Percentiles rank a stretch among this genome's conserved stretches.
These are phyloP conservation scores for Zasmidium cellare DNA, from an alignment of 2,329 filamentous ascomycete species.

Conservation along the genomic window DNA sequence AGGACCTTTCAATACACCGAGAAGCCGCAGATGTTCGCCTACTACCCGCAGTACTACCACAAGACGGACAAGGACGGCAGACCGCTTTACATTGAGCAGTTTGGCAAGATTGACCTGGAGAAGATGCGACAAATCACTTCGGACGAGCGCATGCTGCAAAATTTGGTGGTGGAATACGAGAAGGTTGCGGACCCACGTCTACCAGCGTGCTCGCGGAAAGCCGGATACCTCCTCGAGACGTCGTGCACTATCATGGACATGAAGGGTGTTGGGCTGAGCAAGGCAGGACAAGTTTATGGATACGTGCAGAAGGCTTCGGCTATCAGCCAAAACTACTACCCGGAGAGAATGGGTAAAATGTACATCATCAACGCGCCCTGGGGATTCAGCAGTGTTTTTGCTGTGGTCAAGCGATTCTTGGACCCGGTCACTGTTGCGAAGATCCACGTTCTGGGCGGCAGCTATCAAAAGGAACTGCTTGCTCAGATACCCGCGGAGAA, in stretches of 20 bases:
- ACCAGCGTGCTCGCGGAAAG: conserved; percentile 91
- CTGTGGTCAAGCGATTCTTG: conserved; percentile 86
- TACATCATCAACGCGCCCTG: conserved; percentile 98
- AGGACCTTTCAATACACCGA: conserved; percentile 83
- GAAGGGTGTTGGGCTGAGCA: conserved; percentile 85
- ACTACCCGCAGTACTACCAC: conserved; percentile 99
- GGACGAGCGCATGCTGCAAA: conserved; percentile 89
- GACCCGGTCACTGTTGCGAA: conserved; percentile 96
- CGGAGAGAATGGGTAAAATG: conserved; percentile 90
- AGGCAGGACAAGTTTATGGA: conserved; percentile 78
- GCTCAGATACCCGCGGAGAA: conserved; percentile 86
- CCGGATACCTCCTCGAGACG: conserved; percentile 87
- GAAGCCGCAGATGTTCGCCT: conserved; percentile 79
- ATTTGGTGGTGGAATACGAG: conserved; percentile 97
- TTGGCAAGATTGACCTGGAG: conserved; percentile 87
- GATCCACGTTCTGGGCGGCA: conserved; percentile 82
- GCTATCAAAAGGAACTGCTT: conserved; percentile 82
- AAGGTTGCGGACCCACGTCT: conserved; percentile 90
- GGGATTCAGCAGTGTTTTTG: conserved; percentile 87
- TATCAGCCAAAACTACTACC: conserved; percentile 99
- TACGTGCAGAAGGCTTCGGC: conserved; percentile 83
- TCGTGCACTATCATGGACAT: conserved; percentile 99
- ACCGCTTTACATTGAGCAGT: conserved; percentile 94
- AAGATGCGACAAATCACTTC: conserved; percentile 93
- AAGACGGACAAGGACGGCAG: conserved; percentile 95